phyloP scores from a whole-genome alignment of 257 asterid genomes.

The Leptodermis oblonga region DNA sequence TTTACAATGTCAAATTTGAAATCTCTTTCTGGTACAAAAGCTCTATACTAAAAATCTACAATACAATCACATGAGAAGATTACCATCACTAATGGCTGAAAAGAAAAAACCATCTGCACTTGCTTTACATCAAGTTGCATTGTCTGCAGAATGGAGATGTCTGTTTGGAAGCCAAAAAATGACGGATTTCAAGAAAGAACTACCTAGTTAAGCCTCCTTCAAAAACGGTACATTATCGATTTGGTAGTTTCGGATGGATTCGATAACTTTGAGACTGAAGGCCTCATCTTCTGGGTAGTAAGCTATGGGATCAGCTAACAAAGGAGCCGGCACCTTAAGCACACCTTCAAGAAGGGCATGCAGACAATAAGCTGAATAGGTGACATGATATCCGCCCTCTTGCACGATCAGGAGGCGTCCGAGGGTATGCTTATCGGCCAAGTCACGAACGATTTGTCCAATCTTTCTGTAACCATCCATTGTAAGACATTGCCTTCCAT shows the following conservation, averaged over 20 bases:
- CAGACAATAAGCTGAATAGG: slow-evolving; percentile 85
- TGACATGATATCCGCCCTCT: slow-evolving; percentile 94
- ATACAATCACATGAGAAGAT: too few species aligned
- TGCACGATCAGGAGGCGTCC: slow-evolving; percentile 78
- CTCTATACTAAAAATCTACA: too few species aligned
- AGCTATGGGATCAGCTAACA: slow-evolving; percentile 74
- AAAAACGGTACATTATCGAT: slow-evolving; percentile 41
- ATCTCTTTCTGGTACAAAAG: too few species aligned
- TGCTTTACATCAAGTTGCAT: too few species aligned
- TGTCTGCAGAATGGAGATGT: too few species aligned
- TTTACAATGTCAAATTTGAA: too few species aligned
- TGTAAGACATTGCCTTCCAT: slow-evolving; percentile 93
- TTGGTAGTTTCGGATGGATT: slow-evolving; percentile 51
- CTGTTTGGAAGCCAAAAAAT: background rate
- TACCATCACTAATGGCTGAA: too few species aligned
- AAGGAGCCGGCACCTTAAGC: slow-evolving; percentile 47
- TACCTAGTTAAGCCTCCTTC: slow-evolving; percentile 19
- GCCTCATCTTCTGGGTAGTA: slow-evolving; percentile 78
- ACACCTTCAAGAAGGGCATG: slow-evolving; percentile 89
- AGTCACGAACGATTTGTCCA: slow-evolving; percentile 49
- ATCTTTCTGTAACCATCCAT: slow-evolving; percentile 81
- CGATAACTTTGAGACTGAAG: slow-evolving; percentile 34
- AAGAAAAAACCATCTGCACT: too few species aligned
- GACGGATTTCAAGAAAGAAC: slow-evolving; percentile 9
- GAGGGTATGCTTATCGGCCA: slow-evolving; percentile 52